Conservation (phyloP, 2,329 filamentous ascomycete genomes). For the Didymella pinodella region DNA sequence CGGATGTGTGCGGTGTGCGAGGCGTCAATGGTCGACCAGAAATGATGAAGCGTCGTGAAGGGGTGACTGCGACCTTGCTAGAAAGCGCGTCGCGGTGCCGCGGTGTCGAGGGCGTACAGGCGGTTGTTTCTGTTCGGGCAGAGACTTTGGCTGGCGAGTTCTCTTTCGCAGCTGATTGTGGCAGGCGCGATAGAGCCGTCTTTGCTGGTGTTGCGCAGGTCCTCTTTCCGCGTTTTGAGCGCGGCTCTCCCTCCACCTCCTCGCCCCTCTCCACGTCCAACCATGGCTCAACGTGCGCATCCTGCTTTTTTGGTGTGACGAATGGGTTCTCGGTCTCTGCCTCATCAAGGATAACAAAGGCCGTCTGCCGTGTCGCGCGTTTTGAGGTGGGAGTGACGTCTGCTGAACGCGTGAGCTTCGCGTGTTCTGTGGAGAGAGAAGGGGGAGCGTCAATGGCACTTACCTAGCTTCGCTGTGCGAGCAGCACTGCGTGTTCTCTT, state of each 20-base stretch:
- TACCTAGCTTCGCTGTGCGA: conserved; percentile 37
- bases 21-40: conserved; percentile 78
- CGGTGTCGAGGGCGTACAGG: conserved; percentile 71
- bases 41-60: conserved; percentile 82
- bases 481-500: conserved; percentile 50
- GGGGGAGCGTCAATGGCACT: conserved; percentile 22
- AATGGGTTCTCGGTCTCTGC: conserved; percentile 74
- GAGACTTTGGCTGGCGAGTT: conserved; percentile 58
- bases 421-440: conserved; percentile 25
- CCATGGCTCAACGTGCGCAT: conserved; percentile 50
- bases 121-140: conserved; percentile 55
- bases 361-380: conserved; percentile 54
- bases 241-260: conserved; percentile 42
- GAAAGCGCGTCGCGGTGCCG: conserved; percentile 81
- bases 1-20: conserved; percentile 77
- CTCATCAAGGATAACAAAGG: conserved; percentile 60
- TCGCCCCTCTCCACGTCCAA: conserved; percentile 56
- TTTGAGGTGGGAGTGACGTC: conserved; percentile 41
- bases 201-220: conserved; percentile 56
- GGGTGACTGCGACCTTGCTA: conserved; percentile 75
- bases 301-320: conserved; percentile 48
- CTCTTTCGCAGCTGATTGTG: conserved; percentile 57
- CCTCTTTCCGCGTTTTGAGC: conserved; percentile 46
- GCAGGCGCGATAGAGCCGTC: conserved; percentile 52
- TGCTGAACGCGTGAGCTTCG: conserved; percentile 38